Evolutionary conservation across 1,284 basidiomycete species (phyloP), one percentile per base, ranked within the genome.

Genomic region (Fomes fomentarius): DNA sequence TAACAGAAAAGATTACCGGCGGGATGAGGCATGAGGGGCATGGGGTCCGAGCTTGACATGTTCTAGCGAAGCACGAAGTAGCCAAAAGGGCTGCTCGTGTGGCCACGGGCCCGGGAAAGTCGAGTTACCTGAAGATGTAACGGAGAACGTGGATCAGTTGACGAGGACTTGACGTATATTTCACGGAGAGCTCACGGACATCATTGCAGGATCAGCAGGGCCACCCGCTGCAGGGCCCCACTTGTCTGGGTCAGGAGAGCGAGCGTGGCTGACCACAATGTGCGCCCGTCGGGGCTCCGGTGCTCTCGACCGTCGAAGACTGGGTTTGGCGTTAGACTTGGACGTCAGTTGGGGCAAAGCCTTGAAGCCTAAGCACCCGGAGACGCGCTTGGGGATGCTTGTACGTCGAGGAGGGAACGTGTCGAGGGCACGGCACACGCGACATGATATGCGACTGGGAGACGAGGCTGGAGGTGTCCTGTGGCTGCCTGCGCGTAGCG

Each of bases 121-220:
- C 11, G 22, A 8, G 11, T 12, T 2, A 11, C 10, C n/a, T 24
- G 24, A 35, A 26, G 19, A 41, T 50, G 14, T 35, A 42, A 28
- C 15, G 31, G 25, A 50, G 48, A 40, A 45, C 43, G 43, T 39
- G 50, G 42, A 52, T 52, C 50, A 46, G 43, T 39, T 45, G 50
- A 40, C 43, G 6, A 35, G 35, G n/a, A 14, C 24, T 30, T 46
- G 50, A 52, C 50, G 43, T 45, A 11, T 33, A 45, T 2, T 45
- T 51, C 21, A 51, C 43, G 43, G 43, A 52, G 12, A 45, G 33
- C n/a, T 51, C 21, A 51, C 43, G 43, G 43, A 52, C 17, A 45
- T 45, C n/a, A 41, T 22, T 7, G 35, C 14, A 30, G 14, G 37
- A 25, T 48, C 47, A 46, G 14, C 22, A 40, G 17, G 31, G 21